Conservation (phyloP, 2,329 filamentous ascomycete species). For the Colletotrichum acutatum region DNA sequence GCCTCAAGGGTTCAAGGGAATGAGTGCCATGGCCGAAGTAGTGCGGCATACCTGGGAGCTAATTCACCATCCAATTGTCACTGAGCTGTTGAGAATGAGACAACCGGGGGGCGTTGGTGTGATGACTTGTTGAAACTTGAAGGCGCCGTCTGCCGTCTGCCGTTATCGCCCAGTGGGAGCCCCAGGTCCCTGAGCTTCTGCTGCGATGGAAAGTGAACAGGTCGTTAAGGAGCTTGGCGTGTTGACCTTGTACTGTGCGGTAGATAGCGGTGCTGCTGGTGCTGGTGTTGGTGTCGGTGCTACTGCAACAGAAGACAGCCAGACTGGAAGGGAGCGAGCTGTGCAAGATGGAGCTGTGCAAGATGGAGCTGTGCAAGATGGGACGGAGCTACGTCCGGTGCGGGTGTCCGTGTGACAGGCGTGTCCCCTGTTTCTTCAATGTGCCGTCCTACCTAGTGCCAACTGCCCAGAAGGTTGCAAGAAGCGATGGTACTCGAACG, state of each 20-base stretch:
- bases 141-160: background rate
- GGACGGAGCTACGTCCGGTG: background rate
- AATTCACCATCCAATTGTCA: background rate
- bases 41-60: background rate
- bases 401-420: background rate
- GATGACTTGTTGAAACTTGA: background rate
- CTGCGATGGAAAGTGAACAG: background rate
- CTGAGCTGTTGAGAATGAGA: background rate
- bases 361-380: background rate
- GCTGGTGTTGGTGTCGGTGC: background rate
- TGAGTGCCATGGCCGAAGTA: background rate
- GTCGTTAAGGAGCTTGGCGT: background rate
- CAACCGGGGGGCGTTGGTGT: background rate
- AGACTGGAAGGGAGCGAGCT: background rate
- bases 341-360: background rate
- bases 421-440: background rate
- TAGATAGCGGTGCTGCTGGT: background rate
- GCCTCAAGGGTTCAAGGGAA: background rate
- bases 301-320: background rate
- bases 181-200: background rate
- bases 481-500: constrained; percentile 14
- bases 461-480: background rate
- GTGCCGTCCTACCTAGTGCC: background rate
- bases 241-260: background rate
- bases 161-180: background rate